Conservation (phyloP, 2,329 filamentous ascomycete genomes). For the Fusarium robinianum region DNA sequence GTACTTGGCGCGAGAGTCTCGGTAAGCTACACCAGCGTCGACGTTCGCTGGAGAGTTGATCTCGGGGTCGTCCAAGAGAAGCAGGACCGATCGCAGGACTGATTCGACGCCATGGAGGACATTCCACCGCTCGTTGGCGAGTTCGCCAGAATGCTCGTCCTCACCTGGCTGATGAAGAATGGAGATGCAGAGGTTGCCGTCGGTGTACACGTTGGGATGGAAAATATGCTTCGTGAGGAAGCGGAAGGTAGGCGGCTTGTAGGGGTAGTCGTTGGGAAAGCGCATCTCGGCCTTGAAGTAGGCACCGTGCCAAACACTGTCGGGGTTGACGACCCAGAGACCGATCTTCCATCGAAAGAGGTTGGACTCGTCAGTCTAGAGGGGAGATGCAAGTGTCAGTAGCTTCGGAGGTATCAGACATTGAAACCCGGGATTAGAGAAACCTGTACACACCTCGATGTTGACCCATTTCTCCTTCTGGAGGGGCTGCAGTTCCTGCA, state of each 20-base stretch:
- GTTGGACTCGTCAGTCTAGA: constrained; percentile 75
- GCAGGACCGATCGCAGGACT: constrained; percentile 88
- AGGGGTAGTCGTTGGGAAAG: constrained; percentile 89
- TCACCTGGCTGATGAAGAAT: constrained; percentile 93
- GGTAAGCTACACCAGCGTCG: constrained; percentile 84
- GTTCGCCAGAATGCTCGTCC: constrained; percentile 88
- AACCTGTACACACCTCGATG: constrained; percentile 68
- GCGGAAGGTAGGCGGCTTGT: constrained; percentile 83
- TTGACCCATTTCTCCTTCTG: constrained; percentile 92
- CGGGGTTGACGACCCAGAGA: constrained; percentile 89
- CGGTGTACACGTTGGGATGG: constrained; percentile 92
- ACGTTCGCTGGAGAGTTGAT: constrained; percentile 94
- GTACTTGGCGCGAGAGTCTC: constrained; percentile 73
- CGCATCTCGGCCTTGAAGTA: constrained; percentile 90
- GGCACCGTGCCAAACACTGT: constrained; percentile 88
- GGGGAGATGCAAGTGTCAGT: constrained; percentile 6
- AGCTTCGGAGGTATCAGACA: not conserved
- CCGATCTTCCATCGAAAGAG: constrained; percentile 87
- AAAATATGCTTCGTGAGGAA: constrained; percentile 76
- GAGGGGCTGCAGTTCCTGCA: constrained; percentile 84
- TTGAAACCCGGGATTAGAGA: not conserved
- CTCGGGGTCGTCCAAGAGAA: constrained; percentile 91
- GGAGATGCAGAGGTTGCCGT: constrained; percentile 92
- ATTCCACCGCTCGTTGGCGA: constrained; percentile 90
- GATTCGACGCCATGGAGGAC: constrained; percentile 93